phyloP scores from a whole-genome alignment of 768 basidiomycete species.

The Pholiota microspora region DNA sequence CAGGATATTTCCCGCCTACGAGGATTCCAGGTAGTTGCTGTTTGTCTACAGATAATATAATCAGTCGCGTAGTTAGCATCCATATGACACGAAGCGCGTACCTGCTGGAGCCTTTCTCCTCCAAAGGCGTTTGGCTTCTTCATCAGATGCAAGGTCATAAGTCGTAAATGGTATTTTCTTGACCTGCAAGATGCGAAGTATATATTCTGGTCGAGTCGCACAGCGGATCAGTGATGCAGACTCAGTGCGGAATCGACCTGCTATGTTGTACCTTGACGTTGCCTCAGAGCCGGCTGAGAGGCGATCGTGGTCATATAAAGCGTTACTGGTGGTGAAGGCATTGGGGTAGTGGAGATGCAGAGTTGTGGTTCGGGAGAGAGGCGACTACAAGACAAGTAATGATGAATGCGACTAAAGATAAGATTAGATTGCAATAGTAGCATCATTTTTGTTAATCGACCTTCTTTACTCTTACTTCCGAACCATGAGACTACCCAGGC shows the following conservation, averaged over 20 bases:
- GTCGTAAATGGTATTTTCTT: slow-evolving; percentile 82
- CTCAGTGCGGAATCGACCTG: neutral
- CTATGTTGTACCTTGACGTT: slow-evolving; percentile 63
- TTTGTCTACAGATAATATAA: slow-evolving; percentile 51
- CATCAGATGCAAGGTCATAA: slow-evolving; percentile 85
- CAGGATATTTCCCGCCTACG: slow-evolving; percentile 72
- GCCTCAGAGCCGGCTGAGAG: slow-evolving; percentile 72
- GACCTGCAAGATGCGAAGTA: slow-evolving; percentile 78
- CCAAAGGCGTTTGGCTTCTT: slow-evolving; percentile 78
- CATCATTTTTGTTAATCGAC: too few species aligned
- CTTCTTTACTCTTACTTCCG: neutral
- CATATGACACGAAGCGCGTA: slow-evolving; percentile 22
- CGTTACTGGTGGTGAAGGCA: slow-evolving; percentile 83
- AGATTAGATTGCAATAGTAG: too few species aligned
- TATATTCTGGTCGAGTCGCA: slow-evolving; percentile 54
- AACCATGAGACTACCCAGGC: slow-evolving; percentile 18
- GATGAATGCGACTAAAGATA: neutral
- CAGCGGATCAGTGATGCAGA: slow-evolving; percentile 1
- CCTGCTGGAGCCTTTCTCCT: slow-evolving; percentile 75
- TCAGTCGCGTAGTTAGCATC: neutral
- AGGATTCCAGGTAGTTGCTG: slow-evolving; percentile 85
- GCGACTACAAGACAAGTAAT: neutral
- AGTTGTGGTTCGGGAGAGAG: too few species aligned
- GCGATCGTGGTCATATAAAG: slow-evolving; percentile 88
- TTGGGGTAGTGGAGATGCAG: too few species aligned